Base-by-base conservation (phyloP, 257 asterid species). In the Scutellaria galericulata region DNA sequence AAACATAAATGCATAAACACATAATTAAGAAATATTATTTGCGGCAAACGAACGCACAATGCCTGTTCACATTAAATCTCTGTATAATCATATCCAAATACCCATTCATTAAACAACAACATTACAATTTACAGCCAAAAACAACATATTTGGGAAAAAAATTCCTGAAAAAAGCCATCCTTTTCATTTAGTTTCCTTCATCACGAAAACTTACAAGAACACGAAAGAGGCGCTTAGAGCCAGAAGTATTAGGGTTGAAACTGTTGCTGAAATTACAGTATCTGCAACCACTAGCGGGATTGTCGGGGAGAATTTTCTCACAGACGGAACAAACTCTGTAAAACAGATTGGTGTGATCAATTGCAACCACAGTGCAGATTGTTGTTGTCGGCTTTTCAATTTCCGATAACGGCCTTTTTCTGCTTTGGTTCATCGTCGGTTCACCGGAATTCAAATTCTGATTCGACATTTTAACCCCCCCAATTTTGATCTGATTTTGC, bases 321-420 rank as follows among this genome's bases (percentile, higher is more conserved):
- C 98, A 93, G 55, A 71, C 61, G 24, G 90, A 81, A 79, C 98
- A 90, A 9, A 84, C 95, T 70, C 86, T 86, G 83, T 93, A 93
- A 48, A 48, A 78, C 9, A 90, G 73, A 60, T 57, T 73, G 31
- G 82, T 53, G 78, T 87, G 86, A 80, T 90, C 96, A 37, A 93
- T 59, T 35, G 91, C 89, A 48, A 89, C 96, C 46, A 90, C 79
- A 6, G 91, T 72, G 86, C 94, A 85, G 11, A 72, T 27, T 27
- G 81, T 22, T 9, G 89, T 56, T 27, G 82, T 53, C 74, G 96
- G 90, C 8, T 67, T 72, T 51, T 82, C 86, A 54, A 60, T 77
- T 74, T 81, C 96, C 63, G 35, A 9, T 2, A 79, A 14, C 54
- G 84, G 72, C 74, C 90, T 81, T 73, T 86, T 86, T 57, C 82